phyloP scores from a whole-genome alignment of 179 eudicot species.

The Silene noctiflora region DNA sequence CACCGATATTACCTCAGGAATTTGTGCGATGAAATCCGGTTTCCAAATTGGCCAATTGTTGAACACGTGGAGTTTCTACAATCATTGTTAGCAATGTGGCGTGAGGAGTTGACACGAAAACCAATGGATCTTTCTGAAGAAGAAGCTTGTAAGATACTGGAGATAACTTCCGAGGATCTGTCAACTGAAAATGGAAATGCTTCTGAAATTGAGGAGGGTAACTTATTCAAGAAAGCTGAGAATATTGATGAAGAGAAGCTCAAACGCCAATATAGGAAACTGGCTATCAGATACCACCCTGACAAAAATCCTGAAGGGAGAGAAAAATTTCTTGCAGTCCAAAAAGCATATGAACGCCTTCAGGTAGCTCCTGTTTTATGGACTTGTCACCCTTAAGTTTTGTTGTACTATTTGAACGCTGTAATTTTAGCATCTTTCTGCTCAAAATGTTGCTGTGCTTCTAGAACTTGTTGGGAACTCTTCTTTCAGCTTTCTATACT shows the following conservation, averaged over 20 bases:
- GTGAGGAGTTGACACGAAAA: constrained; percentile 93
- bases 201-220: constrained; percentile 58
- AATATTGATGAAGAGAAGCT: constrained; percentile 98
- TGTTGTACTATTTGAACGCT: background rate
- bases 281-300: constrained; percentile 98
- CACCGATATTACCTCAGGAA: constrained; percentile 98
- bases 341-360: constrained; percentile 97
- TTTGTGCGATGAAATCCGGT: constrained; percentile 92
- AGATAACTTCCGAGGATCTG: constrained; percentile 81
- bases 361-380: constrained; percentile 51
- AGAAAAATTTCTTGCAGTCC: constrained; percentile 95
- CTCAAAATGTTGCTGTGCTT: background rate
- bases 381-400: constrained; percentile 1
- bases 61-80: constrained; percentile 98
- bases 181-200: constrained; percentile 56
- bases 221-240: constrained; percentile 70
- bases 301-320: constrained; percentile 99
- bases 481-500: background rate
- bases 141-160: constrained; percentile 95
- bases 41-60: constrained; percentile 99
- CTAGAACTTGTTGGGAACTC: background rate
- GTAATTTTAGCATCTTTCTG: background rate
- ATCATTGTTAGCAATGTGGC: constrained; percentile 98
- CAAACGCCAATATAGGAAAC: constrained; percentile 91
- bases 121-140: constrained; percentile 99